Evolutionary conservation across 345 rosid species (phyloP).

Genomic region (Euphorbia lathyris): DNA sequence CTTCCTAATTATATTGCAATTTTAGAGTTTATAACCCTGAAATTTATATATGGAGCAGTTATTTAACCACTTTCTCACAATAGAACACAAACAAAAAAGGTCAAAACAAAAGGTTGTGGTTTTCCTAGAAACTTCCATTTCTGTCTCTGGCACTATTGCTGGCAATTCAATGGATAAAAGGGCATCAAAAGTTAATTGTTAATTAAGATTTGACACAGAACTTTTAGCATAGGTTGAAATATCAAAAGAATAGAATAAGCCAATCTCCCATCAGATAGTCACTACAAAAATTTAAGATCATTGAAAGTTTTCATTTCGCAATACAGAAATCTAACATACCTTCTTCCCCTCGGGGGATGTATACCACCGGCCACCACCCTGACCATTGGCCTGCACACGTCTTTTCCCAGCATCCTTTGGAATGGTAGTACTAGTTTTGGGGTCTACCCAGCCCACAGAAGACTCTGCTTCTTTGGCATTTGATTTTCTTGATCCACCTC

Average conservation of each 20-base stretch:
- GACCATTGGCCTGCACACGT: constrained; percentile 59
- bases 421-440: constrained; percentile 38
- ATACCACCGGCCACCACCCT: constrained; percentile 71
- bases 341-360: constrained; percentile 76
- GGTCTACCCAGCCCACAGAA: constrained; percentile 60
- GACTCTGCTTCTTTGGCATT: constrained; percentile 26
- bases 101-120: not conserved
- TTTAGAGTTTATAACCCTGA: not conserved
- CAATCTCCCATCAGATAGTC: not conserved
- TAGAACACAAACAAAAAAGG: not conserved
- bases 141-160: not conserved
- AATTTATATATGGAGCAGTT: not conserved
- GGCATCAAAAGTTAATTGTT: not conserved
- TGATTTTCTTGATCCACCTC: constrained; percentile 41
- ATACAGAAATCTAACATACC: constrained; percentile 37
- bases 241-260: not conserved
- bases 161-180: not conserved
- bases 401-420: constrained; percentile 83
- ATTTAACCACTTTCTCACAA: not conserved
- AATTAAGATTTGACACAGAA: not conserved
- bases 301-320: not conserved
- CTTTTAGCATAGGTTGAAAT: not conserved
- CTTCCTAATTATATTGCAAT: not conserved
- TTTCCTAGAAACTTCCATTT: not conserved
- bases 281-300: not conserved